Conservation (phyloP, 1,284 basidiomycete species). For the Takashimella koratensis region DNA sequence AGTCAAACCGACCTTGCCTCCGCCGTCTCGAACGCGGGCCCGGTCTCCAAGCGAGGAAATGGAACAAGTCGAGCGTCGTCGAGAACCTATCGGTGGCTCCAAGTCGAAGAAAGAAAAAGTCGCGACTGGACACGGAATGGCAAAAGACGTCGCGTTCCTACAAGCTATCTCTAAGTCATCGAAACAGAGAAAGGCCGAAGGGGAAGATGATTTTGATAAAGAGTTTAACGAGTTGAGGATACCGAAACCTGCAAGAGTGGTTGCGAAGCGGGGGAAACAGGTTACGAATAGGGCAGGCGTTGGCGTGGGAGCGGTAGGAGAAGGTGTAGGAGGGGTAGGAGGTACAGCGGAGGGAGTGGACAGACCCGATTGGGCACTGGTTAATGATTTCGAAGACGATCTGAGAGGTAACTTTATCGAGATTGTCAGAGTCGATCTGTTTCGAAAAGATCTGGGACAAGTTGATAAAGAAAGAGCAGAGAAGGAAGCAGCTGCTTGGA, state of each 20-base stretch:
- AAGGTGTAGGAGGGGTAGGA: too few relatives aligned
- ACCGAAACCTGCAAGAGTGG: constrained; percentile 57
- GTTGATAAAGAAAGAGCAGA: constrained; percentile 7
- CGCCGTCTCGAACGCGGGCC: not conserved
- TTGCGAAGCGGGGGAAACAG: not conserved
- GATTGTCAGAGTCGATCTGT: constrained; percentile 54
- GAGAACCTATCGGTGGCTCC: not conserved
- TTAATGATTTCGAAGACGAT: constrained; percentile 71
- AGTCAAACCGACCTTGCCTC: not conserved
- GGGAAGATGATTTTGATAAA: constrained; percentile 62
- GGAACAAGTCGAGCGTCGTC: not conserved
- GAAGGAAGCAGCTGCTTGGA: constrained; percentile 44
- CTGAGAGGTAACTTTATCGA: constrained; percentile 81
- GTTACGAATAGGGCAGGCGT: constrained; percentile 21
- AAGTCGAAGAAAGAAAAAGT: not conserved
- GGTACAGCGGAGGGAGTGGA: too few relatives aligned
- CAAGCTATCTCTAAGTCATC: constrained; percentile 34
- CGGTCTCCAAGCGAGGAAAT: constrained; percentile 4
- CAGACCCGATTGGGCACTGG: constrained; percentile 45
- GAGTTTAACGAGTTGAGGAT: constrained; percentile 80
- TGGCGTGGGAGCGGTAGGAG: constrained; percentile 2
- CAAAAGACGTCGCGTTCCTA: constrained; percentile 41
- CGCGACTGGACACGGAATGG: constrained; percentile 3
- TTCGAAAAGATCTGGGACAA: constrained; percentile 53
- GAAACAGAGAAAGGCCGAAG: constrained; percentile 45